These are phyloP conservation scores for Eucalyptus erythrocorys DNA, from an alignment of 345 rosid species.

Conservation along the genomic window DNA sequence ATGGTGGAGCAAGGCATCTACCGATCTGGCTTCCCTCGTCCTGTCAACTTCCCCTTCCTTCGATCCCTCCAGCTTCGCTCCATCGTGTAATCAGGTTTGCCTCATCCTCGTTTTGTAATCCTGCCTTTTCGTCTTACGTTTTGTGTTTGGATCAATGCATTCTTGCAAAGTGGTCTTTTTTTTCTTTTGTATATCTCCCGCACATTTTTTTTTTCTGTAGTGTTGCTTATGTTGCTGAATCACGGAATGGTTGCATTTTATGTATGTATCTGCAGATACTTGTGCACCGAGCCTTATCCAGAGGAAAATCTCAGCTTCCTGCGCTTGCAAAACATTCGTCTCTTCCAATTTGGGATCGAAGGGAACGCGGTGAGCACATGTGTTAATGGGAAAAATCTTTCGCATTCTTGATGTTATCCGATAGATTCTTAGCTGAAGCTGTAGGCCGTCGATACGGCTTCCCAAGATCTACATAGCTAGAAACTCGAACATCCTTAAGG, in stretches of 20 bases:
- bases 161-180: not conserved
- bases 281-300: slow-evolving; percentile 82
- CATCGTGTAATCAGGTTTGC: slow-evolving; percentile 33
- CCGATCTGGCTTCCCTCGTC: slow-evolving; percentile 64
- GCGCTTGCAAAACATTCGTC: slow-evolving; percentile 35
- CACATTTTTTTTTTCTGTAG: not conserved
- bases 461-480: too few relatives aligned
- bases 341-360: slow-evolving; percentile 68
- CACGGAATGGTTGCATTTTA: not conserved
- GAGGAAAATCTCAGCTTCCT: slow-evolving; percentile 57
- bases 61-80: slow-evolving; percentile 63
- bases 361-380: slow-evolving; percentile 55
- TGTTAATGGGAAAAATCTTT: not conserved
- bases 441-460: too few relatives aligned
- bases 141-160: not conserved
- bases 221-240: not conserved
- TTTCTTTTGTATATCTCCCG: not conserved
- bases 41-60: slow-evolving; percentile 45
- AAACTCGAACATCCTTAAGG: too few relatives aligned
- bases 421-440: not conserved
- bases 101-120: not conserved
- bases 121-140: not conserved
- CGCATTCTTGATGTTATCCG: not conserved
- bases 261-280: slow-evolving; percentile 28
- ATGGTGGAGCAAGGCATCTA: slow-evolving; percentile 73